phyloP scores from a whole-genome alignment of 768 basidiomycete species.

The Daedaleopsis nitida region DNA sequence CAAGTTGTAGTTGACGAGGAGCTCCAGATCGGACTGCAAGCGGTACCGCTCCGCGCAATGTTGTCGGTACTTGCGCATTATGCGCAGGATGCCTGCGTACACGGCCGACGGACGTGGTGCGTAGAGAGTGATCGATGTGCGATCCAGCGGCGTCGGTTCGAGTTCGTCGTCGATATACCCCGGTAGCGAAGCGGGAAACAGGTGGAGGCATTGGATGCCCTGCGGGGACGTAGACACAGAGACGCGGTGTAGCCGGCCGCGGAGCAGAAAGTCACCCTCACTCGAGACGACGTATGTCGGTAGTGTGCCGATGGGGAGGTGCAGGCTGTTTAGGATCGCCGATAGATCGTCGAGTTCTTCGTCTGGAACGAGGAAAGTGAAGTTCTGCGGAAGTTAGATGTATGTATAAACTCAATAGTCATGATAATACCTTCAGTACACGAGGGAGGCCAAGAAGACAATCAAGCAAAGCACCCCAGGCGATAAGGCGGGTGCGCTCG shows the following conservation, averaged over 20 bases:
- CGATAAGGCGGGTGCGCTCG: neutral
- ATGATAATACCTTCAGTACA: neutral
- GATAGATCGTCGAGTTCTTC: neutral
- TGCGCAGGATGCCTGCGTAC: neutral
- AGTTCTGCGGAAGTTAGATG: neutral
- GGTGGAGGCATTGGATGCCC: neutral
- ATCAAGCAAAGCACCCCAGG: neutral
- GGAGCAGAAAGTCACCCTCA: neutral
- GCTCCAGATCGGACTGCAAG: slow-evolving; percentile 12
- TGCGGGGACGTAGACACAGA: neutral
- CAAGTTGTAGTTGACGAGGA: slow-evolving; percentile 9
- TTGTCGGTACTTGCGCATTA: neutral
- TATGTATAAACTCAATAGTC: neutral
- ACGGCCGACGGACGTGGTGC: neutral
- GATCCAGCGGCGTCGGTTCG: neutral
- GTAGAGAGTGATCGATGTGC: neutral
- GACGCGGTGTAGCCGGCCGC: neutral
- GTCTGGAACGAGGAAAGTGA: neutral
- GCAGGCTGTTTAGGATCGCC: neutral
- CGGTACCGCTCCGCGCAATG: neutral
- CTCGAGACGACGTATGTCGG: neutral
- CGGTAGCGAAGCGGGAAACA: neutral
- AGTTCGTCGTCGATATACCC: neutral
- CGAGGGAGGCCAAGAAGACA: neutral
- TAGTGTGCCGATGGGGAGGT: neutral